Evolutionary conservation across 2,329 filamentous ascomycete species (phyloP).

Genomic region (Xylariales sp.): DNA sequence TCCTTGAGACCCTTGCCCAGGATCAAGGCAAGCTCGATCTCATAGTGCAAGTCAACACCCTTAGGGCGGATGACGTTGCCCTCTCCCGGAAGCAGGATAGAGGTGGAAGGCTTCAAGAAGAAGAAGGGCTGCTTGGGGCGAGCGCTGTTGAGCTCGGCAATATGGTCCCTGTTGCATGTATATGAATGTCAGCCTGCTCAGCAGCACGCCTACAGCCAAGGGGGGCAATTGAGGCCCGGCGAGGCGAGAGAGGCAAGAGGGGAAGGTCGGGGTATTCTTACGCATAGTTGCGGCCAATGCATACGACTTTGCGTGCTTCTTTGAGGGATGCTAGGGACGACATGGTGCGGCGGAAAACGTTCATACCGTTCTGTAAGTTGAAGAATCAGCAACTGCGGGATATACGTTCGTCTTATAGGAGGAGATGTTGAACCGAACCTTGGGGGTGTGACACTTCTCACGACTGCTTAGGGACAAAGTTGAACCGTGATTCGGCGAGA

Average conservation of each 20-base stretch:
- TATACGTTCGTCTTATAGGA: slow-evolving; percentile 1
- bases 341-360: slow-evolving; percentile 29
- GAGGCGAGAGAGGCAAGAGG: background rate
- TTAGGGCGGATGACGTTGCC: slow-evolving; percentile 78
- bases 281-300: slow-evolving; percentile 96
- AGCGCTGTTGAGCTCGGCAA: slow-evolving; percentile 83
- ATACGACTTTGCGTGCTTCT: slow-evolving; percentile 72
- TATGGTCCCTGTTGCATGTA: slow-evolving; percentile 69
- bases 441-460: slow-evolving; percentile 8
- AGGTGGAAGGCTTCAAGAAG: slow-evolving; percentile 92
- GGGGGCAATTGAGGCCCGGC: background rate
- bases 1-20: slow-evolving; percentile 80
- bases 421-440: slow-evolving; percentile 2
- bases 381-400: slow-evolving; percentile 1
- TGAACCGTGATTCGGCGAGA: background rate
- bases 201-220: slow-evolving; percentile 2
- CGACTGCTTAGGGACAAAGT: slow-evolving; percentile 6
- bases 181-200: slow-evolving; percentile 15
- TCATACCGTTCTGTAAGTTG: slow-evolving; percentile 16
- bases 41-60: slow-evolving; percentile 86
- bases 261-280: too few relatives aligned
- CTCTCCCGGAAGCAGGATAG: slow-evolving; percentile 73
- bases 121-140: slow-evolving; percentile 96
- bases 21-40: slow-evolving; percentile 88
- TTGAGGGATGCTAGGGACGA: slow-evolving; percentile 43